Evolutionary conservation across 208 protist species (phyloP), one percentile per base, ranked within the genome.

Genomic region (Phytomonas sp.): DNA sequence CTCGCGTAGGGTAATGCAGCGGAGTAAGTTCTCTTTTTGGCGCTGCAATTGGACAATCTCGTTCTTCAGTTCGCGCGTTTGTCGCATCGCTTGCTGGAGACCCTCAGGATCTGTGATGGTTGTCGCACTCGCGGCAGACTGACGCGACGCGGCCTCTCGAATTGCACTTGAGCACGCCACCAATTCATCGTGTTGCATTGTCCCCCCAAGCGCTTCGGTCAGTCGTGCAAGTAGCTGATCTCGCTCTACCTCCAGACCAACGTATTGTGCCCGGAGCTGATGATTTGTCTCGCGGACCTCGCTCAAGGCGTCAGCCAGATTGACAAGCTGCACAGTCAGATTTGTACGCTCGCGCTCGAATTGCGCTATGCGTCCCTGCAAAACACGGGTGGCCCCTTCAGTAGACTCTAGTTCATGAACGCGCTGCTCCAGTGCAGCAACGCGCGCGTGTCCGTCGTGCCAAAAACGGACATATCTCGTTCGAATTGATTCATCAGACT

Each of bases 11-110:
- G 75, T 70, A 77, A 94, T 78, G 70, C 80, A 87, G 26, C 78
- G 74, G 60, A 84, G 79, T 32, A 95, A 80, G 43, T 88, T 83
- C 17, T 95, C 87, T 74, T 88, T 92, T 77, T 91, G 86, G 53
- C 78, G 70, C 62, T 81, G 75, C 40, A 95, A 76, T 68, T 82
- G 81, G 26, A 78, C 81, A 62, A 95, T 83, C 67, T 91, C 85
- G 51, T 74, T 88, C 75, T 89, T 85, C 43, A 92, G 74, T 71
- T 92, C 87, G 67, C 84, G 83, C 30, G 83, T 77, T 43, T 83
- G 74, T 32, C 76, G 78, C 73, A 82, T 72, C 23, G 78, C 80
- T 51, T 86, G 73, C 40, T 86, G 80, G 26, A 88, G 73, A n/a
- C 73, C 80, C 26, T 86, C 79, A 33, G 83, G 83, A 65, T 94